Conservation (phyloP, 306 rosid species). For the Quercus robur region DNA sequence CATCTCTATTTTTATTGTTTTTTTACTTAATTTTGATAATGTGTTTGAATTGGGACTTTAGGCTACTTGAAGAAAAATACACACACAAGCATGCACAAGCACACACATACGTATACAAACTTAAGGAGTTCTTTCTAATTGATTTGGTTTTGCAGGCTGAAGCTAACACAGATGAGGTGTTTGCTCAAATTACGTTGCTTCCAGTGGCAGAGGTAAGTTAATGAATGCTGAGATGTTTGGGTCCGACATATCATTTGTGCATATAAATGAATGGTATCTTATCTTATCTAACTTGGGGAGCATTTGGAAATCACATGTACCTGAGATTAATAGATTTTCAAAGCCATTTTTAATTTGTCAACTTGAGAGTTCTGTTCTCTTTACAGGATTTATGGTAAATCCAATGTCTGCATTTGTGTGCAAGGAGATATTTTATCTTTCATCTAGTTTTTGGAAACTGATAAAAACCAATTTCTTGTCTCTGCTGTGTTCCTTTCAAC, state of each 20-base stretch:
- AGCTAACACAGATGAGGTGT: constrained; percentile 54
- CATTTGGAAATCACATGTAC: background rate
- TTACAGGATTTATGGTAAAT: background rate
- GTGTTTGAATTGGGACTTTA: background rate
- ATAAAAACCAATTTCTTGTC: background rate
- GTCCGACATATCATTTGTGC: background rate
- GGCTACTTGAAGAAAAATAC: background rate
- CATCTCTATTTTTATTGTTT: background rate
- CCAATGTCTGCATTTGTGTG: background rate
- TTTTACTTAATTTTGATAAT: background rate
- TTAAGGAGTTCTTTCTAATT: background rate
- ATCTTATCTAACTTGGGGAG: background rate
- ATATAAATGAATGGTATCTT: background rate
- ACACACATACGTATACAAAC: too few species aligned
- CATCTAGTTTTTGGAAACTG: background rate
- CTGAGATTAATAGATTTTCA: background rate
- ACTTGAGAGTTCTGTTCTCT: background rate
- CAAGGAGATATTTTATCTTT: background rate
- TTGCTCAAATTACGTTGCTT: constrained; percentile 51
- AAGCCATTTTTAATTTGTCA: background rate
- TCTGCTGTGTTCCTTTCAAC: background rate
- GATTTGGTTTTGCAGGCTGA: constrained; percentile 51
- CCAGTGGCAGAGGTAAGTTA: constrained; percentile 39
- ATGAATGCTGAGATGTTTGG: constrained; percentile 5
- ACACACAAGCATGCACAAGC: too few species aligned